Conservation (phyloP, 169 alveolate species). For the Cyclospora cayetanensis region DNA sequence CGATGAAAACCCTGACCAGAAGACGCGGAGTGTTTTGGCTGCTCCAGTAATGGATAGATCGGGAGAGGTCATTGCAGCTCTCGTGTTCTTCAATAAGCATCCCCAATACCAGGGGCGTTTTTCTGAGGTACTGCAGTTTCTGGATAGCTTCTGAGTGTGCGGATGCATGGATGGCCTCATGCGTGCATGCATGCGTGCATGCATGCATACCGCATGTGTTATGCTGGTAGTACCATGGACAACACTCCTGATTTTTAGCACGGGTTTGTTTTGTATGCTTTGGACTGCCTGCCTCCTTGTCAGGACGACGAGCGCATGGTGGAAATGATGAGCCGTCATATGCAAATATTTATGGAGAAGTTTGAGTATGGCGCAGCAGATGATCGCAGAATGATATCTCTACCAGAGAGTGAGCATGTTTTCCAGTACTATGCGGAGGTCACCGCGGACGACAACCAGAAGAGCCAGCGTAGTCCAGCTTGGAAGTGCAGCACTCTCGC, state of each 20-base stretch:
- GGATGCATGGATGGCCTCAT: background rate
- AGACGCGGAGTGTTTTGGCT: conserved; percentile 55
- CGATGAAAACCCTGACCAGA: background rate
- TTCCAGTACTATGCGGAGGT: background rate
- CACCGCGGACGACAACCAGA: background rate
- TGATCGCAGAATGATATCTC: background rate
- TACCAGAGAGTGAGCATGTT: background rate
- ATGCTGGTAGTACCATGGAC: background rate
- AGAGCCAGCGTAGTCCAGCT: too few relatives aligned
- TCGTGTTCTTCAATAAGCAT: conserved; percentile 39
- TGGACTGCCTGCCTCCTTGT: background rate
- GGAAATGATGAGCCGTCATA: conserved; percentile 47
- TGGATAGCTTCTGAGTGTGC: background rate
- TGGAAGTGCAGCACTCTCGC: too few relatives aligned
- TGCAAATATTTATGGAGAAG: conserved; percentile 66
- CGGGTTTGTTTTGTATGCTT: background rate
- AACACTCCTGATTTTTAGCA: background rate
- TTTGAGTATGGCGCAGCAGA: conserved; percentile 61
- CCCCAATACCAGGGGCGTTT: background rate
- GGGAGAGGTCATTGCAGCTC: background rate
- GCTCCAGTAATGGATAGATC: conserved; percentile 27
- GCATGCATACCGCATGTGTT: background rate
- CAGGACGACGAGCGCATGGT: conserved; percentile 61
- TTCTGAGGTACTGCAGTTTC: background rate
- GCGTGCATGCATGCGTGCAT: background rate